Conservation (phyloP, 805 yeast genomes). For the Wickerhamomyces bovis region DNA sequence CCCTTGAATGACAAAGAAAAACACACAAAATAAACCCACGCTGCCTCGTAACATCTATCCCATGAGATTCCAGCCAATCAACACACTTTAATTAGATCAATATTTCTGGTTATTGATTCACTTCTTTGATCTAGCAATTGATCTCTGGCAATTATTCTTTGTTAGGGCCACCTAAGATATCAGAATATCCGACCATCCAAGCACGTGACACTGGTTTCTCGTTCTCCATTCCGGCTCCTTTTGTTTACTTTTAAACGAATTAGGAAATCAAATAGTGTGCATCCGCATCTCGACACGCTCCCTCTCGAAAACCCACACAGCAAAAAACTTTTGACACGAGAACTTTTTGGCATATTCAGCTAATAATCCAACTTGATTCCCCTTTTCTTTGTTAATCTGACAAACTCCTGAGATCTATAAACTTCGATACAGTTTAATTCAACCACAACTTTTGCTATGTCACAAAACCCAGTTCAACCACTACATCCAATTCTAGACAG, state of each 20-base stretch:
- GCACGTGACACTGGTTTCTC: background rate
- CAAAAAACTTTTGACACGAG: background rate
- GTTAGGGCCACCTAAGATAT: background rate
- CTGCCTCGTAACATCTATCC: background rate
- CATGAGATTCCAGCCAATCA: background rate
- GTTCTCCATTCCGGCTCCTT: background rate
- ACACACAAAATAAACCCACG: background rate
- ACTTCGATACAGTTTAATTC: background rate
- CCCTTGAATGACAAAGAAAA: background rate
- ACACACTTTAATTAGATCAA: background rate
- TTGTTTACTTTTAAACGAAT: conserved; percentile 6
- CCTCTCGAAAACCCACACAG: background rate
- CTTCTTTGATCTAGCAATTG: too few species aligned
- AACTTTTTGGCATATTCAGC: background rate
- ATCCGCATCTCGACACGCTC: background rate
- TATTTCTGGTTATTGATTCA: too few species aligned
- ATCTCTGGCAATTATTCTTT: background rate
- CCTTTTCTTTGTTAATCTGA: background rate
- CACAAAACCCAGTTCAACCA: conserved; percentile 22
- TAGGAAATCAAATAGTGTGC: conserved; percentile 1
- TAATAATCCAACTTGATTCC: background rate
- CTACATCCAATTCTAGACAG: conserved; percentile 25
- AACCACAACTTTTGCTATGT: conserved; percentile 3
- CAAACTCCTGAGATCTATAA: background rate
- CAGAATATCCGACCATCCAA: background rate